Base-by-base conservation (phyloP, 2,329 filamentous ascomycete species). In the Knoxdaviesia proteae region DNA sequence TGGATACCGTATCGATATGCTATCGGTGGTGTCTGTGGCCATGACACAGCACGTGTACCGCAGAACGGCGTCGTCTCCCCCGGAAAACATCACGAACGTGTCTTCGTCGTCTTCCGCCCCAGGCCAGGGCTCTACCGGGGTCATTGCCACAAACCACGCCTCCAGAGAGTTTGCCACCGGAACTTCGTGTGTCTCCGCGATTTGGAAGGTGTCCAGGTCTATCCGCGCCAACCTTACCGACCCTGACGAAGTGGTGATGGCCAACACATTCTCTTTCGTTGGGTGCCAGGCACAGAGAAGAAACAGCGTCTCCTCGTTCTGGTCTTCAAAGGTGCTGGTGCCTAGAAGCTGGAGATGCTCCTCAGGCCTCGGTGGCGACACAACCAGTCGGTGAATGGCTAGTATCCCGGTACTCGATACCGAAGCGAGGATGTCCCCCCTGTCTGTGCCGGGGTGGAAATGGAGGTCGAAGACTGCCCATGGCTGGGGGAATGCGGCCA, bases 401-500 rank as follows among this genome's bases (percentile, higher is more conserved):
- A 92, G 60, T 0, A 69, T 68, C 0, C 80, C 83, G 1, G 80
- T 83, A 47, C 84, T 94, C 1, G 81, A 83, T 6, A 84, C 83
- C 3, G 79, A 74, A 7, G 76, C 84, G 42, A 93, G 67, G 4
- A 80, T 60, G 32, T 67, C 65, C 41, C 58, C 60, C 6, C 51
- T 51, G 42, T 64, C 56, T 2, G 52, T 48, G 42, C 59, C 53
- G 1, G 71, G 73, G 46, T 78, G 74, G 56, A 94, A 96, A 50
- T 87, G 83, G 32, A 94, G 63, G 55, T 94, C 87, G 42, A 94
- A 69, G 32, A 94, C 69, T 5, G 84, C 87, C 42, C 77, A 84
- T 4, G 75, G 69, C 29, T 81, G 74, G 5, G 62, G 52, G 5
- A 77, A 48, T 1, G 69, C 77, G 53, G 83, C 72, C 5, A 78